phyloP scores from a whole-genome alignment of 2,329 filamentous ascomycete genomes.

The Atkinsonella hypoxylon region DNA sequence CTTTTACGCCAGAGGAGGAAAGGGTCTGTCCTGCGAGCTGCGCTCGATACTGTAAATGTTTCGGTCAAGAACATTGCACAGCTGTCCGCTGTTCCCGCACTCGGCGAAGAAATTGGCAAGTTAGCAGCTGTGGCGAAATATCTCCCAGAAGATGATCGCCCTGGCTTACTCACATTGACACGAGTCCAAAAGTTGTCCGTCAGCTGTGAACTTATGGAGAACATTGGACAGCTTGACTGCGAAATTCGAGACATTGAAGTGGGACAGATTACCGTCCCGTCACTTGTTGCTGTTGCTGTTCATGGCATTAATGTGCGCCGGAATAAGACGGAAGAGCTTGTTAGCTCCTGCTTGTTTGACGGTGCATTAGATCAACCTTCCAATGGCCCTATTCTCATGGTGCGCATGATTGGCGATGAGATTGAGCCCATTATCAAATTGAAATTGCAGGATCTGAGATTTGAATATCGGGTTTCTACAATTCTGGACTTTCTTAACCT shows the following conservation, averaged over 20 bases:
- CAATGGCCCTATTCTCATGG: constrained; percentile 55
- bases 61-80: constrained; percentile 51
- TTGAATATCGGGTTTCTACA: constrained; percentile 84
- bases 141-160: constrained; percentile 86
- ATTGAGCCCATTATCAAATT: constrained; percentile 84
- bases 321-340: constrained; percentile 57
- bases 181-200: constrained; percentile 52
- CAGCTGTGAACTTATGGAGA: constrained; percentile 51
- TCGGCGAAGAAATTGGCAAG: constrained; percentile 69
- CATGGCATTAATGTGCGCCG: constrained; percentile 48
- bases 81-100: constrained; percentile 53
- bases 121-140: constrained; percentile 87
- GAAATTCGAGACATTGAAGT: constrained; percentile 53
- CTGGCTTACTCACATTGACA: constrained; percentile 68
- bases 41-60: constrained; percentile 51
- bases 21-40: constrained; percentile 66
- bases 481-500: constrained; percentile 69
- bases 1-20: constrained; percentile 76
- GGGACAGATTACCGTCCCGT: constrained; percentile 75
- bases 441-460: constrained; percentile 68
- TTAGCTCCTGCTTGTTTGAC: constrained; percentile 39
- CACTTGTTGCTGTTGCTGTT: constrained; percentile 68
- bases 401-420: constrained; percentile 84
- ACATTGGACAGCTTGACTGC: constrained; percentile 52
- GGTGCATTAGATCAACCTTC: constrained; percentile 15